A percentile compares a stretch with the other conserved stretches of the same genome.
These are phyloP conservation scores for Calonectria multiphialidica DNA, from an alignment of 2,329 filamentous ascomycete genomes.

Conservation along the genomic window DNA sequence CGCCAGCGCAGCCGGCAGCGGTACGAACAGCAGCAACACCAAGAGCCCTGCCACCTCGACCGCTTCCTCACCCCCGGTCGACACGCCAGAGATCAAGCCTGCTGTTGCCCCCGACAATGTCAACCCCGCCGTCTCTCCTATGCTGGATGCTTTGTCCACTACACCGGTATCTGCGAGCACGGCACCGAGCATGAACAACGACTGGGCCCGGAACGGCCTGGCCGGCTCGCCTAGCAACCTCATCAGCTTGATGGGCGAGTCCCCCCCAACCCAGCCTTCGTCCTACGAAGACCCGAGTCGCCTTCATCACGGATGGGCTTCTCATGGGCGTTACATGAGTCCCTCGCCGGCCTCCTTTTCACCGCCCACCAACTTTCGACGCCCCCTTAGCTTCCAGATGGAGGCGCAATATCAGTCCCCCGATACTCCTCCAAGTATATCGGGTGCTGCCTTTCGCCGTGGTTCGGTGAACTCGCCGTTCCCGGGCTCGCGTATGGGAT, in stretches of 20 bases:
- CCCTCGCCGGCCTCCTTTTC: conserved; percentile 59
- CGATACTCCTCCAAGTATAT: conserved; percentile 53
- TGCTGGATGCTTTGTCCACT: conserved; percentile 61
- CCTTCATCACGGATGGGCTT: conserved; percentile 59
- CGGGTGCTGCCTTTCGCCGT: conserved; percentile 53
- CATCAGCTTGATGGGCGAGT: conserved; percentile 64
- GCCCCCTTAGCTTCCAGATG: conserved; percentile 68
- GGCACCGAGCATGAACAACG: conserved; percentile 59
- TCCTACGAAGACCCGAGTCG: conserved; percentile 63
- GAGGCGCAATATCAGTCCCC: conserved; percentile 58
- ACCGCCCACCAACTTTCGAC: conserved; percentile 51
- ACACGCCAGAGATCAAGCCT: conserved; percentile 61
- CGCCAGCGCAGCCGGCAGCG: conserved; percentile 38
- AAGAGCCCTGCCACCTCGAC: conserved; percentile 54
- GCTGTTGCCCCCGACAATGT: conserved; percentile 56
- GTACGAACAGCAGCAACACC: conserved; percentile 47
- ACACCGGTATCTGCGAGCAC: conserved; percentile 63
- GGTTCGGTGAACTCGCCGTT: conserved; percentile 66
- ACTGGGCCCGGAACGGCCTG: conserved; percentile 59
- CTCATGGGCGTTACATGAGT: conserved; percentile 58
- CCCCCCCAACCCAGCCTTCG: conserved; percentile 64
- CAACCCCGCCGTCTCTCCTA: conserved; percentile 57
- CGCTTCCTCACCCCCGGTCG: conserved; percentile 57
- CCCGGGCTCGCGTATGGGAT: conserved; percentile 56
- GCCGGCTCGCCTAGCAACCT: conserved; percentile 66